Percentiles rank a stretch among this genome's conserved stretches.
Evolutionary conservation across 2,329 filamentous ascomycete species (phyloP).

Genomic region (Ceratocystis alfenasii): DNA sequence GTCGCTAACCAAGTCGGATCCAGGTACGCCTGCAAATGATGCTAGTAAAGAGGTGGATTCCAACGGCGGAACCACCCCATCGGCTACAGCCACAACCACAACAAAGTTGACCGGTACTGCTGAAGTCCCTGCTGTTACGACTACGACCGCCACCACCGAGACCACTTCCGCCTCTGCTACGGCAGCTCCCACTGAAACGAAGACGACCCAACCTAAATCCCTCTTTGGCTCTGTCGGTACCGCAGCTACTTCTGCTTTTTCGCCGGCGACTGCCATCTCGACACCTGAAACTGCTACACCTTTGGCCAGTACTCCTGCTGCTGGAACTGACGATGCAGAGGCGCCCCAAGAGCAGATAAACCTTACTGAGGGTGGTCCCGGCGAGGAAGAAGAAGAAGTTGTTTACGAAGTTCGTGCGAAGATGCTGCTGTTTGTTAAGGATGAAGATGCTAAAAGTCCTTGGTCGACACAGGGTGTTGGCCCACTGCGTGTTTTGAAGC

Average conservation of each 20-base stretch:
- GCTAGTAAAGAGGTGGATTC: slow-evolving; percentile 17
- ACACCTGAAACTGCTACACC: slow-evolving; percentile 4
- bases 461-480: slow-evolving; percentile 65
- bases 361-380: slow-evolving; percentile 52
- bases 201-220: neutral
- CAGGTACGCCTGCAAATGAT: slow-evolving; percentile 24
- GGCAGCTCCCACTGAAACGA: neutral
- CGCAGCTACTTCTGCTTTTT: neutral
- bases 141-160: neutral
- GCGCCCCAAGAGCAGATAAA: slow-evolving; percentile 54
- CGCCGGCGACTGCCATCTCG: neutral
- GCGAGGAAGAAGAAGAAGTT: slow-evolving; percentile 60
- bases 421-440: slow-evolving; percentile 48
- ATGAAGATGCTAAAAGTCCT: slow-evolving; percentile 37
- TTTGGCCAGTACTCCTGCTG: neutral
- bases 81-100: neutral
- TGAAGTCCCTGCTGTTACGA: slow-evolving; percentile 5
- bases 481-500: slow-evolving; percentile 57
- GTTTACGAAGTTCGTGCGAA: slow-evolving; percentile 61
- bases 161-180: neutral
- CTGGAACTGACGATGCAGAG: slow-evolving; percentile 39
- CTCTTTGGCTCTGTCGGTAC: slow-evolving; percentile 12
- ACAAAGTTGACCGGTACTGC: slow-evolving; percentile 10
- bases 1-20: slow-evolving; percentile 23
- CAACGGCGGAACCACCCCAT: neutral